Conservation (phyloP, 2,329 filamentous ascomycete genomes). For the Fusarium longipes region DNA sequence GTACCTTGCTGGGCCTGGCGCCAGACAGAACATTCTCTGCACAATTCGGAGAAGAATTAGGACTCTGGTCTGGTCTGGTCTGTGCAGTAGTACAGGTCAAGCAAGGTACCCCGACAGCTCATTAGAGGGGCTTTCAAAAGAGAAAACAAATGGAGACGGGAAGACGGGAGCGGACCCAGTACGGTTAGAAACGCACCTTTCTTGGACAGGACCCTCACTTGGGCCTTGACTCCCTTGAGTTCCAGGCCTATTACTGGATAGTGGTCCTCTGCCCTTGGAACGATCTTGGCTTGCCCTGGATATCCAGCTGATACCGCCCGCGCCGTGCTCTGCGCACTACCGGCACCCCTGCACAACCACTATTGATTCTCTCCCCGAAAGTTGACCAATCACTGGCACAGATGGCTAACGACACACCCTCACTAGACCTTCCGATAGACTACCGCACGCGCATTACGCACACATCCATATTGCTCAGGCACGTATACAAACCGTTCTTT, state of each 20-base stretch:
- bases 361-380: constrained; percentile 31
- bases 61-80: neutral
- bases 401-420: constrained; percentile 35
- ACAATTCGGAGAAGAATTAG: neutral
- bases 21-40: neutral
- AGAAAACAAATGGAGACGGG: constrained; percentile 45
- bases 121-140: constrained; percentile 26
- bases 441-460: constrained; percentile 42
- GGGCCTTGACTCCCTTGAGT: constrained; percentile 31
- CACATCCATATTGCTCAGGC: constrained; percentile 37
- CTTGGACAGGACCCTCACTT: constrained; percentile 29
- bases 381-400: constrained; percentile 41
- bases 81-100: constrained; percentile 11
- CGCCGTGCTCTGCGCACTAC: constrained; percentile 42
- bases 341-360: constrained; percentile 47
- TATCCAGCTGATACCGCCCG: constrained; percentile 45
- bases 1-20: neutral
- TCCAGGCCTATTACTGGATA: constrained; percentile 33
- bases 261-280: constrained; percentile 30
- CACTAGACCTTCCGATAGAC: constrained; percentile 33
- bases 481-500: constrained; percentile 43
- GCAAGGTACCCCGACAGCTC: constrained; percentile 16
- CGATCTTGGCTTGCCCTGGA: constrained; percentile 37
- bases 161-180: constrained; percentile 45
- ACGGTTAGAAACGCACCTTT: constrained; percentile 45